These are phyloP conservation scores for Crithidia sp. DNA, from an alignment of 208 protist genomes.

Conservation along the genomic window DNA sequence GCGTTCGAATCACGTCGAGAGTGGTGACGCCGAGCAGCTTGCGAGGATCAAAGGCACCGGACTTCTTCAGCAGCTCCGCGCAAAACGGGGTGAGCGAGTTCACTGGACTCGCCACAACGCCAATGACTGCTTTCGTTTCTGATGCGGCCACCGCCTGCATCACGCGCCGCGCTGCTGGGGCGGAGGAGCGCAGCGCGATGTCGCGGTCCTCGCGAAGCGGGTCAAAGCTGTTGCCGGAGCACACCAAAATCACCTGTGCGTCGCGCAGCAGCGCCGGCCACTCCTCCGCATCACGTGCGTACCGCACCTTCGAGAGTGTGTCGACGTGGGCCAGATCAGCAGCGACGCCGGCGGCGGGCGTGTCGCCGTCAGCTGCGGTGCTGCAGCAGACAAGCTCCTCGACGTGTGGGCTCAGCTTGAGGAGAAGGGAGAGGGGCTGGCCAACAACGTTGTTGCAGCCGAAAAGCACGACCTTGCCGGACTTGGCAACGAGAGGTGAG, in stretches of 20 bases:
- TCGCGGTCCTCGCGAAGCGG: conserved; percentile 89
- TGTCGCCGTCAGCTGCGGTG: conserved; percentile 31
- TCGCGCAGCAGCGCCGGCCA: conserved; percentile 71
- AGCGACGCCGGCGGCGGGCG: conserved; percentile 58
- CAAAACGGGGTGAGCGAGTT: conserved; percentile 94
- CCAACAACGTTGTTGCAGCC: conserved; percentile 93
- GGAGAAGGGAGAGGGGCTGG: conserved; percentile 92
- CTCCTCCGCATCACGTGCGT: conserved; percentile 44
- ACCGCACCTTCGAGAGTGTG: conserved; percentile 46
- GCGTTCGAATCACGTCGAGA: conserved; percentile 89
- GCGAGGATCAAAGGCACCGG: conserved; percentile 77
- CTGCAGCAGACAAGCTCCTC: conserved; percentile 80
- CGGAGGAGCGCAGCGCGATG: conserved; percentile 85
- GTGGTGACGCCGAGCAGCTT: conserved; percentile 94
- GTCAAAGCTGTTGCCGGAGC: conserved; percentile 89
- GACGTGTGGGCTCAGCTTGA: conserved; percentile 88
- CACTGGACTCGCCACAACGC: conserved; percentile 93
- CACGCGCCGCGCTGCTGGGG: conserved; percentile 69
- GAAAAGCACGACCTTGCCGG: conserved; percentile 89
- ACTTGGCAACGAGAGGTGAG: conserved; percentile 4
- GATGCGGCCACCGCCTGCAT: conserved; percentile 74
- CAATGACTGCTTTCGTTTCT: conserved; percentile 79
- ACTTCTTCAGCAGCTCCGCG: conserved; percentile 82
- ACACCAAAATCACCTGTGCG: conserved; percentile 89
- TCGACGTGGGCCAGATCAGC: conserved; percentile 86